Evolutionary conservation across 73 alveolate genomes (phyloP), one percentile per base, ranked within the genome.

Genomic region (Paraurostyla sp.): DNA sequence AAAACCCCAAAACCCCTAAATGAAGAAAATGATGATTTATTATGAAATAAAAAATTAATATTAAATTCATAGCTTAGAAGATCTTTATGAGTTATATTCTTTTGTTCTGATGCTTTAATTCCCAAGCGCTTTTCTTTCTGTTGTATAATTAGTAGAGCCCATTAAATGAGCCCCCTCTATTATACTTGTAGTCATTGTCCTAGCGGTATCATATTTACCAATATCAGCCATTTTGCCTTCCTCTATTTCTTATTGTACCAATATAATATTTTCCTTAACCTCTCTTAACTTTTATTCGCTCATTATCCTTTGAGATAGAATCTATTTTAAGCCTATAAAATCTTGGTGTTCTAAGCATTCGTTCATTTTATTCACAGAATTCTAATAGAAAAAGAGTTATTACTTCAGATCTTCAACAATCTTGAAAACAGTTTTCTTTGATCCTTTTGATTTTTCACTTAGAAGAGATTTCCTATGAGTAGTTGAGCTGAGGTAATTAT

Each of bases 271-370:
- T 58, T 36, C 56, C 42, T 30, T 65, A 22, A 13, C 35, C 41
- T 65, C 82, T 38, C 58, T 65, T 15, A 65, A 3, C 41, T 38
- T 65, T 38, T 65, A 65, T n/a, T 65, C 58, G 1, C 60, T 38
- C 13, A 65, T 18, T 7, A 16, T 23, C 46, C 82, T 65, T 18
- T 65, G 56, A 2, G 6, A 4, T 9, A 65, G 38, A 4, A 65
- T 40, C 0, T 36, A 38, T 22, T 40, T 65, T 1, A 65, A 18
- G 18, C 11, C 0, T 3, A 38, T 58, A 65, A 65, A 65, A 38
- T 65, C 82, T 22, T 65, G 9, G 3, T 65, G 6, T 1, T 65
- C 82, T 7, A 65, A 2, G 1, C 4, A 22, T 15, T 7, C 22
- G 18, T 65, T 38, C 20, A 65, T 11, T 2, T 16, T 40, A 3